phyloP scores from a whole-genome alignment of 1,284 basidiomycete species.

The Rhodotorula sp. region DNA sequence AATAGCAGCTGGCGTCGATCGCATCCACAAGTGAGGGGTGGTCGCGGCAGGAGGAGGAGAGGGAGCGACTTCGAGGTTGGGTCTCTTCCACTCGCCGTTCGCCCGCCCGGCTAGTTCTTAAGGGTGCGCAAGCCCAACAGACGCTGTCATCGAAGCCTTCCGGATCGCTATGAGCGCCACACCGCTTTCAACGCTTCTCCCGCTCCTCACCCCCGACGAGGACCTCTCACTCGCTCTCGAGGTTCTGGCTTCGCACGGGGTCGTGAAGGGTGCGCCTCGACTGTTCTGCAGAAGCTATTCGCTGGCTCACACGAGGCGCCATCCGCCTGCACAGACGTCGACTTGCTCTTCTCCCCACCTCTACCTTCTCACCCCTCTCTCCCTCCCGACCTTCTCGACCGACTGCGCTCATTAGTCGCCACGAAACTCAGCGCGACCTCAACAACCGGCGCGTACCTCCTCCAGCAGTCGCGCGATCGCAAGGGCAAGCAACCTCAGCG shows the following conservation, averaged over 20 bases:
- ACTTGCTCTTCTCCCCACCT: slow-evolving; percentile 4
- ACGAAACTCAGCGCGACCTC: slow-evolving; percentile 11
- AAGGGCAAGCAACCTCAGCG: not conserved
- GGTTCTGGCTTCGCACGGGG: not conserved
- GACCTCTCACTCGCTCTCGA: not conserved
- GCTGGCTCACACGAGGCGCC: not conserved
- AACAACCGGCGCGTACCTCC: not conserved
- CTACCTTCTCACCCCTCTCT: slow-evolving; percentile 13
- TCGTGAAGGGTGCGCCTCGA: slow-evolving; percentile 2
- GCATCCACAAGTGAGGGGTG: no score
- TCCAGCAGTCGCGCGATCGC: not conserved
- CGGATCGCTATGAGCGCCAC: not conserved
- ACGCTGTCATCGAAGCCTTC: not conserved
- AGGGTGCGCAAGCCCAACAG: no score
- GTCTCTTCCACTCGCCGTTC: no score
- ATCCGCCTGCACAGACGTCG: slow-evolving; percentile 7
- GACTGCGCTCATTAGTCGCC: not conserved
- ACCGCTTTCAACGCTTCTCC: not conserved
- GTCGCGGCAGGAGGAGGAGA: no score
- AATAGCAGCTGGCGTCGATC: no score
- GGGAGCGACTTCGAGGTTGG: no score
- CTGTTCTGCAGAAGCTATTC: no score
- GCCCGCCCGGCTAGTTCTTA: no score
- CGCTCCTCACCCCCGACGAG: not conserved
- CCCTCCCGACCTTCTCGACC: not conserved